Conservation (phyloP, 2,329 filamentous ascomycete genomes). For the Arthrobotrys pseudoclavata region DNA sequence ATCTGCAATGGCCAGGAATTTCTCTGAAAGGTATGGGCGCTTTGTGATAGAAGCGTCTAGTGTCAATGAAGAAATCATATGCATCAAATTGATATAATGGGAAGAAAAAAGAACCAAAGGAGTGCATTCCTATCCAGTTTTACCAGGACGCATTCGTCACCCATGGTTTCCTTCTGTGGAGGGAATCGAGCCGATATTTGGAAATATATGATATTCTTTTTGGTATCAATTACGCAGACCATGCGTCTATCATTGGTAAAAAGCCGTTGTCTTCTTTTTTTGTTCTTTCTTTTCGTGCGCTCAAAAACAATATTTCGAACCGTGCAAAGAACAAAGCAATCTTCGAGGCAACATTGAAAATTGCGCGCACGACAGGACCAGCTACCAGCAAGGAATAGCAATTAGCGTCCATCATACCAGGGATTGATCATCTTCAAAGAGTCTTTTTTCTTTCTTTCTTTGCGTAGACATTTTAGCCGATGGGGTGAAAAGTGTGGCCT, state of each 20-base stretch:
- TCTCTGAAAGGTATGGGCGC: constrained; percentile 58
- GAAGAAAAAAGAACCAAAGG: constrained; percentile 35
- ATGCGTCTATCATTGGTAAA: constrained; percentile 48
- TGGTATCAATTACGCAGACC: constrained; percentile 48
- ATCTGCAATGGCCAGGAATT: constrained; percentile 47
- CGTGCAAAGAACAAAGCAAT: constrained; percentile 58
- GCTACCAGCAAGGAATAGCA: constrained; percentile 51
- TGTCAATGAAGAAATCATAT: constrained; percentile 43
- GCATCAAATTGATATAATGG: constrained; percentile 37
- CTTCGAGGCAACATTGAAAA: constrained; percentile 58
- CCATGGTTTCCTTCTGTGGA: constrained; percentile 39
- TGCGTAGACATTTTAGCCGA: constrained; percentile 46
- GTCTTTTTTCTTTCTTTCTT: constrained; percentile 5
- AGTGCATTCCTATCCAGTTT: constrained; percentile 57
- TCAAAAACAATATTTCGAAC: constrained; percentile 60
- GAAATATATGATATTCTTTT: constrained; percentile 58
- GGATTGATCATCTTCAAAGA: constrained; percentile 37
- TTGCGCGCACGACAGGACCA: constrained; percentile 59
- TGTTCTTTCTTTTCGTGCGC: constrained; percentile 42
- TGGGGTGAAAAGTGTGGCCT: constrained; percentile 8
- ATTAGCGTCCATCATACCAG: constrained; percentile 50
- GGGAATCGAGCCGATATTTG: constrained; percentile 57
- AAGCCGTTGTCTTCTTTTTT: constrained; percentile 41
- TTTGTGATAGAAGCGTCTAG: constrained; percentile 49
- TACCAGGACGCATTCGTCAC: constrained; percentile 60